phyloP scores from a whole-genome alignment of 2,329 filamentous ascomycete genomes.

The Aspergillus proliferans region DNA sequence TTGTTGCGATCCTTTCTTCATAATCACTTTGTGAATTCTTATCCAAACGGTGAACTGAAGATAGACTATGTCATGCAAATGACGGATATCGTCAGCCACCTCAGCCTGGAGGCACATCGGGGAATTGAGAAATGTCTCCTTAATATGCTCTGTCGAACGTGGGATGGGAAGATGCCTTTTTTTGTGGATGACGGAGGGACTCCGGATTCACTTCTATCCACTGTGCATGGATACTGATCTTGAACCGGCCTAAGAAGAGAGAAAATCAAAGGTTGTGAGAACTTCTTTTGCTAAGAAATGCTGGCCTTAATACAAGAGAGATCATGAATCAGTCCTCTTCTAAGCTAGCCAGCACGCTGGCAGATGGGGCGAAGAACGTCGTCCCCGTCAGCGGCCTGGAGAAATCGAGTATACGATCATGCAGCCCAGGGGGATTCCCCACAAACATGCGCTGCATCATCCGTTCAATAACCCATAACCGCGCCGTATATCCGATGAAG shows the following conservation, averaged over 20 bases:
- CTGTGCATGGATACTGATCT: slow-evolving; percentile 13
- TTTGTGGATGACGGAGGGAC: slow-evolving; percentile 15
- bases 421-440: slow-evolving; percentile 47
- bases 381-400: slow-evolving; percentile 48
- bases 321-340: neutral
- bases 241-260: slow-evolving; percentile 4
- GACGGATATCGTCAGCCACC: slow-evolving; percentile 10
- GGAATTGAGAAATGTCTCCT: slow-evolving; percentile 20
- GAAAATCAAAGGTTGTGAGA: neutral
- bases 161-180: slow-evolving; percentile 1
- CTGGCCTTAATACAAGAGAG: neutral
- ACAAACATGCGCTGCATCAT: slow-evolving; percentile 56
- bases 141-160: slow-evolving; percentile 13
- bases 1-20: slow-evolving; percentile 7
- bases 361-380: slow-evolving; percentile 50
- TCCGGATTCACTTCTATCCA: slow-evolving; percentile 18
- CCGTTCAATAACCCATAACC: slow-evolving; percentile 52
- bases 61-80: slow-evolving; percentile 12
- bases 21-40: slow-evolving; percentile 5
- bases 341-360: slow-evolving; percentile 24
- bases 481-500: slow-evolving; percentile 50
- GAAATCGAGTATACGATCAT: slow-evolving; percentile 53
- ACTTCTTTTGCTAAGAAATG: neutral
- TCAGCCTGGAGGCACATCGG: slow-evolving; percentile 17
- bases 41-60: slow-evolving; percentile 5